Evolutionary conservation across 1,284 basidiomycete genomes (phyloP).

Genomic region (Pyrrhoderma noxium): DNA sequence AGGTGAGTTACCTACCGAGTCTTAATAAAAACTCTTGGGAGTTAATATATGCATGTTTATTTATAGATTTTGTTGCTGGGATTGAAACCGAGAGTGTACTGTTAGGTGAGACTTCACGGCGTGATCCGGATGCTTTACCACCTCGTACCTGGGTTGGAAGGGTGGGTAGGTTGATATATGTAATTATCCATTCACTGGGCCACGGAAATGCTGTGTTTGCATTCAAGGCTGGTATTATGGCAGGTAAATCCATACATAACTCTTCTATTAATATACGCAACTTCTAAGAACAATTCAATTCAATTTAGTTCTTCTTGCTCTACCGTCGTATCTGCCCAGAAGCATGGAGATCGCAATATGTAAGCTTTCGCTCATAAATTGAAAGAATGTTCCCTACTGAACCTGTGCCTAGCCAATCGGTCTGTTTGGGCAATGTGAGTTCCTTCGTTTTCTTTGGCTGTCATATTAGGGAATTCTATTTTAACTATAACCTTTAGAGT

Average conservation of each 20-base stretch:
- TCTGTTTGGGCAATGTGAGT: slow-evolving; percentile 34
- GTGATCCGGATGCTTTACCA: slow-evolving; percentile 73
- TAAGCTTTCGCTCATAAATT: not conserved
- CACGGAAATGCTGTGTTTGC: slow-evolving; percentile 66
- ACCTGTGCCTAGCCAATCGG: slow-evolving; percentile 22
- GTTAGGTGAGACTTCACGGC: slow-evolving; percentile 47
- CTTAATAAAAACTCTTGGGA: no score
- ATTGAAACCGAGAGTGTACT: slow-evolving; percentile 37
- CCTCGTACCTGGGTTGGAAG: slow-evolving; percentile 48
- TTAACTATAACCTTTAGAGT: slow-evolving; percentile 34
- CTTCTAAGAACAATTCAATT: not conserved
- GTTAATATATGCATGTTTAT: not conserved
- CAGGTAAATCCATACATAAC: slow-evolving; percentile 30
- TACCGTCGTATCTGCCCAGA: slow-evolving; percentile 35
- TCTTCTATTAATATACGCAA: no score
- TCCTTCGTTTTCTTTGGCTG: no score
- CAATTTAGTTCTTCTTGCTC: slow-evolving; percentile 44
- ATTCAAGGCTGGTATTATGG: slow-evolving; percentile 70
- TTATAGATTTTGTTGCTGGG: slow-evolving; percentile 51
- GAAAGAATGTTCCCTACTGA: not conserved
- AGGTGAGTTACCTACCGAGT: slow-evolving; percentile 31
- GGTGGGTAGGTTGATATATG: slow-evolving; percentile 34
- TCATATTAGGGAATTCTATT: not conserved
- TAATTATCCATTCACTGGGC: slow-evolving; percentile 32
- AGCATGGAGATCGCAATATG: not conserved